Base-by-base conservation (phyloP, 768 basidiomycete genomes). In the Russula sp. region DNA sequence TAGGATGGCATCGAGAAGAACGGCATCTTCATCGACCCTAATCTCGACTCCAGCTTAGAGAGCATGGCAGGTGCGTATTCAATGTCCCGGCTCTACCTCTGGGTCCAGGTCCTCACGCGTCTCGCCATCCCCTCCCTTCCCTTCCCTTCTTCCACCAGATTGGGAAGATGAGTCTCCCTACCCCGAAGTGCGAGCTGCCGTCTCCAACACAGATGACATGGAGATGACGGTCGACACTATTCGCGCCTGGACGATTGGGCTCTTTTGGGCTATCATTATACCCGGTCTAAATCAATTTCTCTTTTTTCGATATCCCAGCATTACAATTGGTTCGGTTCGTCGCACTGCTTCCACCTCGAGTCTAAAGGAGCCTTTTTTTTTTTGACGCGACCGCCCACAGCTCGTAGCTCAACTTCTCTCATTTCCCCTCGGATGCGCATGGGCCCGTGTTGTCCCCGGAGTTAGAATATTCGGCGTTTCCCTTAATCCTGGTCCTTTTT, bases 101-200 rank as follows among this genome's bases (percentile, higher is more conserved):
- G 9, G 6, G 6, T 54, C 6, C 32, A 35, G 1, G 18, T 20
- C 42, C 51, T 45, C 20, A 53, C 51, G 8, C 39, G 20, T 54
- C 53, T 13, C 16, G 1, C 39, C 16, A 37, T 55, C 18, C 6
- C 37, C 40, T n/a, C 37, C n/a, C 22, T 10, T 6, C 39, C 6
- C 14, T 6, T 2, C 14, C 37, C 49, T 42, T 14, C 31, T 5
- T 18, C 22, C 13, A 10, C 10, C 20, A 68, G 67, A 68, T 44
- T 68, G 67, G 67, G 81, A 81, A 70, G 87, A 91, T 66, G 91
- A 92, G 71, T 91, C 89, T 3, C 91, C 91, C 4, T 93, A 93
- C 70, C 88, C 88, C 6, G 91, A 93, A 71, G 89, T 90, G 13
- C 83, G 88, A 50, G 84, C 86, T 8, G 87, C 88, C 51, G 87